These are phyloP conservation scores for Edaphochlamys debaryana DNA, from an alignment of 139 green algal species.

Conservation along the genomic window DNA sequence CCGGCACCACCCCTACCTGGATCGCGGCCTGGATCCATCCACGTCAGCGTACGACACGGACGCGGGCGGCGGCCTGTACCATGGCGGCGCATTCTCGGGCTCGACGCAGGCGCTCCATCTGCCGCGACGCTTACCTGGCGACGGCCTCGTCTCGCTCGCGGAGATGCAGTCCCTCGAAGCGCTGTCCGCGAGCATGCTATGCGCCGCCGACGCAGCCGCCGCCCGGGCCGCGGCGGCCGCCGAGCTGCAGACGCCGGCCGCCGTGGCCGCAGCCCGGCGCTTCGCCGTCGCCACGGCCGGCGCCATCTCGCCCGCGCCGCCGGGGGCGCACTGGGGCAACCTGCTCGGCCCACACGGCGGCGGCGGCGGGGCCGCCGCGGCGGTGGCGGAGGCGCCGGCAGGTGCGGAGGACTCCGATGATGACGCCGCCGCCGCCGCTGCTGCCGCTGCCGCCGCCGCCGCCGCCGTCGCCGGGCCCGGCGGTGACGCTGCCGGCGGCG, in stretches of 20 bases:
- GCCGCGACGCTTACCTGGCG: constrained; percentile 11
- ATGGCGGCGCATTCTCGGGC: not conserved
- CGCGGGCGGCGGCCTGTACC: not conserved
- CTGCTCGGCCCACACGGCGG: too few relatives aligned
- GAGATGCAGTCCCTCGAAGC: not conserved
- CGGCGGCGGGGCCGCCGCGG: not conserved
- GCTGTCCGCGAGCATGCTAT: not conserved
- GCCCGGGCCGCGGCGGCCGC: not conserved
- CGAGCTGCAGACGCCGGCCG: not conserved
- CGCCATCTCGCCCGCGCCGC: too few relatives aligned
- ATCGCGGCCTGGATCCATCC: constrained; percentile 7
- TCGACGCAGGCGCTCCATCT: constrained; percentile 9
- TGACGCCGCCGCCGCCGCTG: not conserved
- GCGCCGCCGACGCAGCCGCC: not conserved
- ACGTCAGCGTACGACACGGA: constrained; percentile 5
- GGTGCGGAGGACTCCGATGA: not conserved
- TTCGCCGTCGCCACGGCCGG: not conserved
- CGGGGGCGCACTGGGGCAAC: too few relatives aligned
- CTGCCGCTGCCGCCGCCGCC: not conserved
- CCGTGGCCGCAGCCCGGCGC: not conserved
- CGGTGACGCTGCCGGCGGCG: not conserved
- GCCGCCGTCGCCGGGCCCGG: not conserved
- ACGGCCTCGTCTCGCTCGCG: not conserved
- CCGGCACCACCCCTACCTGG: constrained; percentile 12
- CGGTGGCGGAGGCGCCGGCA: not conserved